Evolutionary conservation across 495 filamentous ascomycete genomes (phyloP), one percentile per base, ranked within the genome.

Genomic region (Tetracladium setigerum): DNA sequence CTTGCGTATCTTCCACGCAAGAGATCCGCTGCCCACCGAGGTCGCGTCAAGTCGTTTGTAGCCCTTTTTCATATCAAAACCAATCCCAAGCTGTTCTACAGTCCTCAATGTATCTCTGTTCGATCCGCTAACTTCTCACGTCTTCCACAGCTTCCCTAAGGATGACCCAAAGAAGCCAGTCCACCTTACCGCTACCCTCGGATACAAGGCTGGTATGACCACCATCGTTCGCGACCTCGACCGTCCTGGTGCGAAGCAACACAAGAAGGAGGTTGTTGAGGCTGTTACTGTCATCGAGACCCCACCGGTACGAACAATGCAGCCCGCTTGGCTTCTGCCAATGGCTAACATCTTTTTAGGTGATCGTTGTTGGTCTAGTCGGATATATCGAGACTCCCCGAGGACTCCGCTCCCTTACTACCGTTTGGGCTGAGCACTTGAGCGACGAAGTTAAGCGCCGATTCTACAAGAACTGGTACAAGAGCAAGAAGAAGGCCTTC

Each of bases 401-500:
- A 62, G 94, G 94, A 78, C 90, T 97, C 62, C 94, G 94, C 65
- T 97, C 94, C 49, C 89, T 99, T 68, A 95, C 90, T 66, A 99
- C 94, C 66, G 85, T 99, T 69, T 99, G 94, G 94, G 92, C 92
- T 66, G 90, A 96, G 80, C 94, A 99, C 73, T 70, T 99, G 67
- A 84, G 84, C 72, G 94, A 99, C 70, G 94, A 96, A 77, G 69
- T 99, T 72, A 95, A 94, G 80, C 86, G 94, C 57, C 89, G 94
- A 67, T 99, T 99, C 87, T 99, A 99, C 85, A 99, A 99, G 89
- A 99, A 99, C 82, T 99, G 94, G 94, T 99, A 99, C 86, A 95
- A 94, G 80, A 86, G 79, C 79, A 99, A 99, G 90, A 97, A 95
- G 87, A 99, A 99, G 89, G 94, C 94, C 48, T 99, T 97, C 80